Percentiles rank a stretch among this genome's conserved stretches.
Conservation (phyloP, 2,329 filamentous ascomycete genomes). For the Neonectria hederae region DNA sequence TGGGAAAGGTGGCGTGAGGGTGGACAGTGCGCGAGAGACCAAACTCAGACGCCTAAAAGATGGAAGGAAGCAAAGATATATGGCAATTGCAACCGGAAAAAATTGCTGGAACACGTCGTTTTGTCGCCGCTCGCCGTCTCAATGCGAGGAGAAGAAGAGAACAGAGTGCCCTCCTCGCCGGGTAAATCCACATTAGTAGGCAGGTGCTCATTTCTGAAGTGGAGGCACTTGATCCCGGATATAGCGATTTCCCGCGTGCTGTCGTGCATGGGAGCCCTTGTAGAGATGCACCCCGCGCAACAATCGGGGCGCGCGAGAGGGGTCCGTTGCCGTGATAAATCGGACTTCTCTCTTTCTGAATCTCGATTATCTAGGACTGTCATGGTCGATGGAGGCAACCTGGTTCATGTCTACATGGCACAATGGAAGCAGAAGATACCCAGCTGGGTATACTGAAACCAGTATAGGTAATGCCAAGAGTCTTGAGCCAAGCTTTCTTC, state of each 20-base stretch:
- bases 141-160: constrained; percentile 32
- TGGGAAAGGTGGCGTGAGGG: constrained; percentile 12
- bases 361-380: neutral
- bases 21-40: constrained; percentile 33
- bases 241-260: constrained; percentile 22
- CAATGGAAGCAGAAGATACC: neutral
- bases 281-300: constrained; percentile 27
- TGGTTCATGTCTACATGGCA: neutral
- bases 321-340: neutral
- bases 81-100: constrained; percentile 32
- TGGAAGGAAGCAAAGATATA: constrained; percentile 33
- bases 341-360: constrained; percentile 2
- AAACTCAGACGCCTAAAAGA: constrained; percentile 25
- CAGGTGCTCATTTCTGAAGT: constrained; percentile 42
- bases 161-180: constrained; percentile 37
- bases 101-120: constrained; percentile 34
- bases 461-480: neutral
- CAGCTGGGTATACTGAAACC: too few relatives aligned
- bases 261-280: constrained; percentile 14
- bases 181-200: constrained; percentile 42
- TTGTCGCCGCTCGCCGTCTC: constrained; percentile 28
- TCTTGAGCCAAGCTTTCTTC: neutral
- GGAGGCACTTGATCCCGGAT: constrained; percentile 35
- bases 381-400: neutral
- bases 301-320: neutral